These are phyloP conservation scores for Polyporus tsugae DNA, from an alignment of 1,284 basidiomycete genomes.

Conservation along the genomic window DNA sequence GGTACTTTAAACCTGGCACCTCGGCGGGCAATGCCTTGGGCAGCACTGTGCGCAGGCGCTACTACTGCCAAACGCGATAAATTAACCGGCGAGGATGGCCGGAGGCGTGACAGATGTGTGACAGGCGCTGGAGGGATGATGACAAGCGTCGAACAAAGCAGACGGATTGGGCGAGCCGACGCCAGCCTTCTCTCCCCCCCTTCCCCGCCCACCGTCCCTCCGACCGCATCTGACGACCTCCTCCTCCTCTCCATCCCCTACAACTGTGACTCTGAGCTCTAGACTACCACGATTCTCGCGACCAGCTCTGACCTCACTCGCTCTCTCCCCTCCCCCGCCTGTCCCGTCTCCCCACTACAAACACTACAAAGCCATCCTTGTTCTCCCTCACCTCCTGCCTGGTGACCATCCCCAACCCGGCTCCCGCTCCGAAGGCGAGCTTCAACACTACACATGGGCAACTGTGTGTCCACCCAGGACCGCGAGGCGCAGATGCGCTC, in stretches of 20 bases:
- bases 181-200: slow-evolving; percentile 26
- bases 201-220: slow-evolving; percentile 25
- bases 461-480: slow-evolving; percentile 68
- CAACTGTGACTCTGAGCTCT: slow-evolving; percentile 3
- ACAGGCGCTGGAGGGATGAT: slow-evolving; percentile 16
- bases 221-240: slow-evolving; percentile 14
- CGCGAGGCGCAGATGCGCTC: slow-evolving; percentile 71
- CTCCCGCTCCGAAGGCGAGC: slow-evolving; percentile 20
- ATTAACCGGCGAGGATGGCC: slow-evolving; percentile 1
- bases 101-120: slow-evolving; percentile 17
- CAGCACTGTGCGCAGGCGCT: slow-evolving; percentile 7
- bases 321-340: neutral
- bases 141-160: slow-evolving; percentile 29
- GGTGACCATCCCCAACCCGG: slow-evolving; percentile 7
- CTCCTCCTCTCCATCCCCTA: slow-evolving; percentile 17
- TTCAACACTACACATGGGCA: slow-evolving; percentile 58
- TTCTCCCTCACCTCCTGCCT: slow-evolving; percentile 2
- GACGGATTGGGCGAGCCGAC: slow-evolving; percentile 34
- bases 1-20: neutral
- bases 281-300: neutral
- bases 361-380: slow-evolving; percentile 3
- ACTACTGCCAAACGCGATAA: slow-evolving; percentile 9
- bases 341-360: neutral
- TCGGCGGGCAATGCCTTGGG: neutral
- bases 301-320: neutral